Conservation (phyloP, 768 basidiomycete species). For the Suillus paluster region DNA sequence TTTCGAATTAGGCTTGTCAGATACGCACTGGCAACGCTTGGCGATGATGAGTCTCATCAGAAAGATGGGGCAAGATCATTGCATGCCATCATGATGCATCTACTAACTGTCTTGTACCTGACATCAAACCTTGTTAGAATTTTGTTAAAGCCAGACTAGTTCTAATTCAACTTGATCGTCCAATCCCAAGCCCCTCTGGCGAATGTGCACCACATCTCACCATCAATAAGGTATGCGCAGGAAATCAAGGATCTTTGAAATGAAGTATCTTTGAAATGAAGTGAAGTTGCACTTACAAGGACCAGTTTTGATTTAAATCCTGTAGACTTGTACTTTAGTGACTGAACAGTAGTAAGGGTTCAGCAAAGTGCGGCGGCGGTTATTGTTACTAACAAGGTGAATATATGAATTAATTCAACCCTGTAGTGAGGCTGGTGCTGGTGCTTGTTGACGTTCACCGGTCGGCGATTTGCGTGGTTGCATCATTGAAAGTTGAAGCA, state of each 20-base stretch:
- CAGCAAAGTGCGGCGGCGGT: background rate
- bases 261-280: constrained; percentile 3
- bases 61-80: background rate
- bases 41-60: background rate
- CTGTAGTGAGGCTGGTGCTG: background rate
- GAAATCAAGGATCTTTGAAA: constrained; percentile 1
- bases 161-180: background rate
- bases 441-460: background rate
- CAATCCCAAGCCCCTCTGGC: background rate
- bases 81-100: background rate
- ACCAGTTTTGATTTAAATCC: background rate
- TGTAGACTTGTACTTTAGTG: background rate
- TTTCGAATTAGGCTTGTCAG: constrained; percentile 2
- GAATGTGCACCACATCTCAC: background rate
- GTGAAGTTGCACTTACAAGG: background rate
- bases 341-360: background rate
- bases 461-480: too few relatives aligned
- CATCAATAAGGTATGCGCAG: background rate
- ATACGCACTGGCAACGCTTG: background rate
- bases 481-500: too few relatives aligned
- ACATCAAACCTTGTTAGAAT: constrained; percentile 3
- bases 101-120: background rate
- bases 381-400: background rate
- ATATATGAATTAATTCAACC: background rate
- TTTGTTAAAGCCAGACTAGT: background rate